Conservation (phyloP, 176 grass and related monocot species). For the Poa annua region DNA sequence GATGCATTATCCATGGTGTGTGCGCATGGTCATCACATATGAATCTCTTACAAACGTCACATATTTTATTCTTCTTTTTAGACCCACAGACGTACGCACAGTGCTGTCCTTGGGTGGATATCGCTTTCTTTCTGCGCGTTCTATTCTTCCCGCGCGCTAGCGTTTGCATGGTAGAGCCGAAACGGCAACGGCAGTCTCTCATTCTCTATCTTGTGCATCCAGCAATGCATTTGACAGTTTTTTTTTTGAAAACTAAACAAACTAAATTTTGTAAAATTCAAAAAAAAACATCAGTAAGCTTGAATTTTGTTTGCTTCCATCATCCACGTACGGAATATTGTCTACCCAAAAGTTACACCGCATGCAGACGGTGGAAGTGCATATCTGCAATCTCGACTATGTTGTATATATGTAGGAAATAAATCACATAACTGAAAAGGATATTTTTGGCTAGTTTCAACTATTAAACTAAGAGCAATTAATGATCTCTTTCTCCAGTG, state of each 20-base stretch:
- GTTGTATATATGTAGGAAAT: too few species aligned
- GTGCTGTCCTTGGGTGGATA: conserved; percentile 9
- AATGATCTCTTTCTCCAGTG: background rate
- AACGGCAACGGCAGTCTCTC: background rate
- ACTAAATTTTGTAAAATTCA: background rate
- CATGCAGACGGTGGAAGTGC: background rate
- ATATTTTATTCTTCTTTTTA: background rate
- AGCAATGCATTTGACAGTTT: conserved; percentile 32
- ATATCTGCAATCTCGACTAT: background rate
- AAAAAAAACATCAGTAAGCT: background rate
- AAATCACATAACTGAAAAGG: background rate
- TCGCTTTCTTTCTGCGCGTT: conserved; percentile 39
- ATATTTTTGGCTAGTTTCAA: conserved; percentile 25
- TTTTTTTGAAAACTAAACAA: background rate
- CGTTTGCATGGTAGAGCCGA: conserved; percentile 15
- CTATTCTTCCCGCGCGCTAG: background rate
- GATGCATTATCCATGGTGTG: background rate
- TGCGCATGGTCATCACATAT: background rate
- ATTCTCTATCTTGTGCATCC: conserved; percentile 21
- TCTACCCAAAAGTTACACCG: background rate
- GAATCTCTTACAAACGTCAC: too few species aligned
- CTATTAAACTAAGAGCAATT: background rate
- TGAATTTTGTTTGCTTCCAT: background rate
- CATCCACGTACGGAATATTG: background rate
- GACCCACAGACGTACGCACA: too few species aligned